Evolutionary conservation across 495 filamentous ascomycete species (phyloP), one percentile per base, ranked within the genome.

Genomic region (Barbatosphaeria neglecta): DNA sequence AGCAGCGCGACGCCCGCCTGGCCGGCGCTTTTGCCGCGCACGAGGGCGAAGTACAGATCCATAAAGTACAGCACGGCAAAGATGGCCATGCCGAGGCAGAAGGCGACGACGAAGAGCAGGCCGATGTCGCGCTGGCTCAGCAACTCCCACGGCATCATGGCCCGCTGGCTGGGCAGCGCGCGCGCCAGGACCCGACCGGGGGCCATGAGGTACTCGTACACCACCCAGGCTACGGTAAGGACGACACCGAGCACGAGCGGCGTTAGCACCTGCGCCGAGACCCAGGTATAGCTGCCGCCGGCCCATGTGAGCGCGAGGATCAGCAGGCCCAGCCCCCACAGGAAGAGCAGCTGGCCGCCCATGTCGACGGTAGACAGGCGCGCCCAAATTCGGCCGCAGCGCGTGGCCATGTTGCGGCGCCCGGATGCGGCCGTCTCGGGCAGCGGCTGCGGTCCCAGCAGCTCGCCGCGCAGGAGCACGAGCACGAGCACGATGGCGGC

Each of bases 271-370:
- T 67, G 58, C 7, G 66, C 56, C 24, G 49, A 50, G 17, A 44
- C 50, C 79, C 79, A 82, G 4, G 66, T 42, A 54, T 81, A 81
- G 10, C 63, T 66, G 2, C 69, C 69, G 8, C 79, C 78, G 9
- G 60, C 78, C 78, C 79, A 82, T 15, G 75, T 75, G 20, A 78
- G 61, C 5, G 66, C 79, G 10, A 83, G 61, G 40, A 81, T 69
- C 8, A 81, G 47, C 19, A 80, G 62, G 5, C 75, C 78, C 17
- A 80, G 61, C 13, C 78, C 78, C 58, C 70, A 73, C 10, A 83
- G 62, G 59, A 81, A 81, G 35, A 81, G 57, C 22, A 74, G 43
- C 48, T 74, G 73, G 0, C 78, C 77, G 18, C 68, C 63, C 40
- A 68, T 65, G 53, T 83, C 78, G 20, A 83, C 50, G 1, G 69